Base-by-base conservation (phyloP, 768 basidiomycete genomes). In the Russula abietina region DNA sequence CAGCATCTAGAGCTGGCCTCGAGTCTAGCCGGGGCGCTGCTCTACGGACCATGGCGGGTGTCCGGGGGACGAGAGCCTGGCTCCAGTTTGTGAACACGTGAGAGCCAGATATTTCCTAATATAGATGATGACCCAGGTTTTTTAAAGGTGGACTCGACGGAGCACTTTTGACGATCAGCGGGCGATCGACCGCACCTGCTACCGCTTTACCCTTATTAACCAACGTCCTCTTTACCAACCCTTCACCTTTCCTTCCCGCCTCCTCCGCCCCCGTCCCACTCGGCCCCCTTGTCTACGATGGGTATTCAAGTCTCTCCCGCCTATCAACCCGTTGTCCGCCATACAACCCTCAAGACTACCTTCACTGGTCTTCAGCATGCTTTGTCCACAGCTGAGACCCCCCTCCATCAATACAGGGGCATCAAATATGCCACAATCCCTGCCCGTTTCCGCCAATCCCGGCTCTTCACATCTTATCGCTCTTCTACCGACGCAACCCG, bases 371-470 rank as follows among this genome's bases (percentile, higher is more conserved):
- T 86, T 50, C 77, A 82, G 38, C 89, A 90, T 70, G 65, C 79
- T 10, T 64, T 83, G 32, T 89, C 89, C 5, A 80, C 84, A 0
- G 72, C 77, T 28, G 80, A 81, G 53, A 70, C 75, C 0, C 80
- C 78, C 14, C 78, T 91, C 64, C 83, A 87, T 68, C 89, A 90
- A 70, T 91, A 83, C 68, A 81, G 83, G 24, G 89, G 89, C 43
- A 85, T 91, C 70, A 89, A 88, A 75, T 91, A 90, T 67, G 89
- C 87, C 26, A 77, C 77, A 24, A 78, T 90, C 16, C 87, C 87
- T 28, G 84, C 83, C 41, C 86, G 89, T 53, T 91, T 91, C 70
- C 83, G 88, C 57, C 88, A 87, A 73, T 90, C 89, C 1, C 78
- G 76, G 62, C 76, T 90, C 33, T 81, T 75, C 69, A 79, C 80